Evolutionary conservation across 2,329 filamentous ascomycete genomes (phyloP), one percentile per base, ranked within the genome.

Genomic region (Magnaporthiopsis poae): DNA sequence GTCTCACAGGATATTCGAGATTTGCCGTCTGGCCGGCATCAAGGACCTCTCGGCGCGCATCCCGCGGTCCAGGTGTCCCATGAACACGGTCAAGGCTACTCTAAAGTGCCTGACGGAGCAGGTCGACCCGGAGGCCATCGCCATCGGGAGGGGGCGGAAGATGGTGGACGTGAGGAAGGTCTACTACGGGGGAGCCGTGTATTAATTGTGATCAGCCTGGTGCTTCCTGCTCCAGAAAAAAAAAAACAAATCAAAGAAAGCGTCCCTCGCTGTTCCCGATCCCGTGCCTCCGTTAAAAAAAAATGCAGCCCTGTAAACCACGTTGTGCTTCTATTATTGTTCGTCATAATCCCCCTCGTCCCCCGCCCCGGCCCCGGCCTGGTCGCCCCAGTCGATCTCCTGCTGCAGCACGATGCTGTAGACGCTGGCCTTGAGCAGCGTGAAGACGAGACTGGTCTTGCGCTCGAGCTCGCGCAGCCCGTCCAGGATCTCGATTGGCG

Each of bases 371-470:
- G 52, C n/a, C 29, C 29, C 63, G 52, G 31, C 64, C 29, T 80
- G 78, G 71, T 82, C 82, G 63, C 46, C 46, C 78, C 88, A 90
- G 69, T 89, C 88, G 73, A 96, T 92, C 84, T 98, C 91, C 84
- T 98, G 94, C 84, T 99, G 94, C 80, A 99, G 78, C 69, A 99
- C 93, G 80, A 99, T 99, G 75, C 91, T 96, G 80, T 99, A 99
- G 70, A 99, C 95, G 77, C 94, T 98, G 25, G 95, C 94, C 81
- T 99, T 99, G 75, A 99, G 84, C 75, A 98, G 79, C 69, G 95
- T 99, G 78, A 96, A 98, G 29, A 97, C 94, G 66, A 96, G 82
- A 71, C 92, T 92, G 61, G 94, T 97, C 82, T 98, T 97, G 72
- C 95, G 84, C 81, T 99, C 95, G 66, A 99, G 82, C 61, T 93